Percentiles rank a stretch among this genome's conserved stretches.
phyloP scores from a whole-genome alignment of 202 grass and related monocot species.

The Alloteropsis angusta region DNA sequence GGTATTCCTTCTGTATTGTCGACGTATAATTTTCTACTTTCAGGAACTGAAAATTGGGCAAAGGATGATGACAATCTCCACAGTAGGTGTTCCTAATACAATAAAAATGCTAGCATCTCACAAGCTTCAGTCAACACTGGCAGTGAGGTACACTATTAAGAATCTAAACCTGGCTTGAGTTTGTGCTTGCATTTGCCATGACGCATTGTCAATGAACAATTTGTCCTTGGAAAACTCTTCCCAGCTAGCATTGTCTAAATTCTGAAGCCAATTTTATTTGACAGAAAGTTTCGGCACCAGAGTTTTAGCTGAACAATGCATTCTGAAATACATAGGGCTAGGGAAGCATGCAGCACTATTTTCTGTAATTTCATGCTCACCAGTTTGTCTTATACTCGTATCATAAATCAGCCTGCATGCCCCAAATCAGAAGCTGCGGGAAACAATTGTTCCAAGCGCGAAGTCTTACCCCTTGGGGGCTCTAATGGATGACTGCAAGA shows the following conservation, averaged over 20 bases:
- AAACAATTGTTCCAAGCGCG: slow-evolving; percentile 79
- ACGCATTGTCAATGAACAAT: background rate
- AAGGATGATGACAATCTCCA: slow-evolving; percentile 99
- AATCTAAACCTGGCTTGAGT: background rate
- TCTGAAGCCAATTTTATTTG: background rate
- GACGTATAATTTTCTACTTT: background rate
- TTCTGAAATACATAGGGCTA: background rate
- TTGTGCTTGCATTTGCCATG: background rate
- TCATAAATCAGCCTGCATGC: slow-evolving; percentile 58
- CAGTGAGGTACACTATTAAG: slow-evolving; percentile 49
- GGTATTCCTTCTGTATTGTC: background rate
- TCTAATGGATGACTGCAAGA: slow-evolving; percentile 81
- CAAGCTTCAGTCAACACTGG: slow-evolving; percentile 90
- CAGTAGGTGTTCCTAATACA: slow-evolving; percentile 88
- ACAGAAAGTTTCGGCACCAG: background rate
- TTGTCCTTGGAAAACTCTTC: background rate
- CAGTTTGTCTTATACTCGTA: background rate
- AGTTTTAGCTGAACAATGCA: background rate
- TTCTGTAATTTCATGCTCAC: background rate
- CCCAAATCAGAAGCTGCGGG: slow-evolving; percentile 71
- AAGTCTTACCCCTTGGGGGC: slow-evolving; percentile 82
- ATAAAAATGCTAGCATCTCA: slow-evolving; percentile 78
- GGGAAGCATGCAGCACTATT: background rate
- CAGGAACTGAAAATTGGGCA: slow-evolving; percentile 91
- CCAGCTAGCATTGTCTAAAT: background rate